phyloP scores from a whole-genome alignment of 2,329 filamentous ascomycete genomes.

The Chaetomiaceae sp. region DNA sequence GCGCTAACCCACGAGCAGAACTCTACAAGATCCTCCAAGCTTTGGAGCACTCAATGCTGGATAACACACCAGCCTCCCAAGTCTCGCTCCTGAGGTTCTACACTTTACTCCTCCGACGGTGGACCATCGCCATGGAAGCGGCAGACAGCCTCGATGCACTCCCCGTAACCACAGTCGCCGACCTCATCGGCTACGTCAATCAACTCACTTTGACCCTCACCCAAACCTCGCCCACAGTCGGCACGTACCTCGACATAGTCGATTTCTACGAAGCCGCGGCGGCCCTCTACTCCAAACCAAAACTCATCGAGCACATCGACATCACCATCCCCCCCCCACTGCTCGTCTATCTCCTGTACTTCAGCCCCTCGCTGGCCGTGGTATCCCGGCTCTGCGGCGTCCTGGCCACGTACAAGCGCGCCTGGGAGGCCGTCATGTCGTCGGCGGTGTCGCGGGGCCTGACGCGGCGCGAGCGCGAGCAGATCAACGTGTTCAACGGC shows the following conservation, averaged over 20 bases:
- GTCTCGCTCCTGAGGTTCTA: conserved; percentile 63
- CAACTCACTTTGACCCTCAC: conserved; percentile 55
- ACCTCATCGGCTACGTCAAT: conserved; percentile 48
- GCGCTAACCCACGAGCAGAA: conserved; percentile 38
- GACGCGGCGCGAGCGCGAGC: conserved; percentile 50
- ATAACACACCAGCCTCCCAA: conserved; percentile 50
- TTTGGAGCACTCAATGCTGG: conserved; percentile 49
- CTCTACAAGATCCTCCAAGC: conserved; percentile 46
- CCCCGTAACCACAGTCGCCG: conserved; percentile 37
- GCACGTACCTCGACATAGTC: conserved; percentile 54
- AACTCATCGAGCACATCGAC: conserved; percentile 51
- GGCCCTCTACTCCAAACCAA: conserved; percentile 49
- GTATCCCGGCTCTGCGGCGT: conserved; percentile 66
- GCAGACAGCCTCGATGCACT: conserved; percentile 34
- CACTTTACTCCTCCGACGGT: conserved; percentile 59
- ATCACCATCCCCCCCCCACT: conserved; percentile 64
- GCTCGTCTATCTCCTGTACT: conserved; percentile 67
- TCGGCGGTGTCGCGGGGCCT: conserved; percentile 26
- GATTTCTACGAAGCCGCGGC: conserved; percentile 66
- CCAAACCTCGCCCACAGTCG: conserved; percentile 44
- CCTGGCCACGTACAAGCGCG: conserved; percentile 67
- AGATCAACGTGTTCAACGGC: conserved; percentile 71
- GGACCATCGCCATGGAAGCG: conserved; percentile 46
- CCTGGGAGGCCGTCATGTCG: conserved; percentile 62
- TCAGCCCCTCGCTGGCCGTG: conserved; percentile 58